Evolutionary conservation across 352 stramenopile species (phyloP).

Genomic region (Globisporangium spinosum): DNA sequence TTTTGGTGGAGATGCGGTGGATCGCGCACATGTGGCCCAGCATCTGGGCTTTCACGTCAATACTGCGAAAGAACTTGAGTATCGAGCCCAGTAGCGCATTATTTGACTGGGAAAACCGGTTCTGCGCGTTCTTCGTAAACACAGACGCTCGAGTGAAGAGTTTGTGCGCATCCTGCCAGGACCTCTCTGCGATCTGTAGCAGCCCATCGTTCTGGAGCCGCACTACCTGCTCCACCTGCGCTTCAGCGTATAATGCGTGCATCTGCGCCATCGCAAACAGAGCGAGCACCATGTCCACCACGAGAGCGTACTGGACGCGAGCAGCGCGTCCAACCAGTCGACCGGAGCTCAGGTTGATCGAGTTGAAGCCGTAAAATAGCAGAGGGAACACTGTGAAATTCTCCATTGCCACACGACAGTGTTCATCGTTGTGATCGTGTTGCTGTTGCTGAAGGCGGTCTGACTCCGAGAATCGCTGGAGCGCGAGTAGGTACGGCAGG

Average conservation of each 20-base stretch:
- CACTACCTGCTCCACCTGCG: slow-evolving; percentile 20
- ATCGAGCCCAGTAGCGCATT: slow-evolving; percentile 2
- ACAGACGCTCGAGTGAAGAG: slow-evolving; percentile 24
- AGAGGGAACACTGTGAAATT: slow-evolving; percentile 25
- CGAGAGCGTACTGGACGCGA: slow-evolving; percentile 18
- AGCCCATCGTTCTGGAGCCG: slow-evolving; percentile 7
- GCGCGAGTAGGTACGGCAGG: slow-evolving; percentile 33
- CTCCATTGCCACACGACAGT: neutral
- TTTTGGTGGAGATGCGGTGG: slow-evolving; percentile 24
- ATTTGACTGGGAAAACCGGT: neutral
- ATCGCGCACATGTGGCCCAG: slow-evolving; percentile 25
- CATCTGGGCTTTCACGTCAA: neutral
- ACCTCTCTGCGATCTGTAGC: slow-evolving; percentile 30
- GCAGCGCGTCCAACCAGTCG: slow-evolving; percentile 22
- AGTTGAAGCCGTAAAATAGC: slow-evolving; percentile 46
- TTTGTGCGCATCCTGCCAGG: slow-evolving; percentile 26
- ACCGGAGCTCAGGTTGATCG: slow-evolving; percentile 29
- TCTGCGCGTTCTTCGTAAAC: slow-evolving; percentile 9
- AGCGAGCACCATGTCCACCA: slow-evolving; percentile 36
- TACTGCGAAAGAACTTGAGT: slow-evolving; percentile 15
- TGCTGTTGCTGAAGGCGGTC: neutral
- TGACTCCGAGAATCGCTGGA: slow-evolving; percentile 27
- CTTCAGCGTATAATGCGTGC: slow-evolving; percentile 28
- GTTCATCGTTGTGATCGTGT: neutral
- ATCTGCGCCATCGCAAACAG: slow-evolving; percentile 38